These are phyloP conservation scores for Aspergillus aculeatus DNA, from an alignment of 2,329 filamentous ascomycete genomes.

Conservation along the genomic window DNA sequence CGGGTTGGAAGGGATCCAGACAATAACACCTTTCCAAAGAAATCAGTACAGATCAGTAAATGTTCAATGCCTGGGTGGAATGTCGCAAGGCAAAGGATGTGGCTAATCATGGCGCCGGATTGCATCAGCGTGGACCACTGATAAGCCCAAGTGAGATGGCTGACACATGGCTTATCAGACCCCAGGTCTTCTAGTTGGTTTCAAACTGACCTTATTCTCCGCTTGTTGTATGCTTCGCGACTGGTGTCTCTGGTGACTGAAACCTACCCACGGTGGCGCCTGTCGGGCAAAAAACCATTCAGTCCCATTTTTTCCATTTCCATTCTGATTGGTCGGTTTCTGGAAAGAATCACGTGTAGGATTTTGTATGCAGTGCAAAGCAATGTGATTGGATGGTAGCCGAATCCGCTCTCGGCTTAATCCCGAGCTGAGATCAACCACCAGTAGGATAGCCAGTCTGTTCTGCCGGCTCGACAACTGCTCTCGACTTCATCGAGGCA, in stretches of 20 bases:
- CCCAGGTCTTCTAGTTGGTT: neutral
- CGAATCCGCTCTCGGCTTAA: neutral
- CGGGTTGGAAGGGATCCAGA: neutral
- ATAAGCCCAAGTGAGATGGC: neutral
- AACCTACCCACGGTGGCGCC: neutral
- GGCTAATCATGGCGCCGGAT: slow-evolving; percentile 11
- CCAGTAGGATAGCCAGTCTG: too few relatives aligned
- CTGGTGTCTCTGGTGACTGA: neutral
- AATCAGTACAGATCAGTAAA: neutral
- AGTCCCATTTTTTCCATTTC: neutral
- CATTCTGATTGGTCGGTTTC: neutral
- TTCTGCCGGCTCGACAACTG: neutral
- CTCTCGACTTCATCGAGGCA: too few relatives aligned
- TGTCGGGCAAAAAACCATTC: neutral
- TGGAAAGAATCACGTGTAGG: neutral
- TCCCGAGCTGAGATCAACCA: neutral
- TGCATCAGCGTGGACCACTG: slow-evolving; percentile 12
- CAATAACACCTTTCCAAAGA: neutral
- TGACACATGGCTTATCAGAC: neutral
- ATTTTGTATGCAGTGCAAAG: neutral
- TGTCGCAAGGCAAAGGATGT: neutral
- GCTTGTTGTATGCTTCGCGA: neutral
- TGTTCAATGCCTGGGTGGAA: neutral
- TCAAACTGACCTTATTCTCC: neutral
- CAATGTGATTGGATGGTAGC: neutral